Conservation (phyloP, 2,329 filamentous ascomycete species). For the Trichothecium roseum region DNA sequence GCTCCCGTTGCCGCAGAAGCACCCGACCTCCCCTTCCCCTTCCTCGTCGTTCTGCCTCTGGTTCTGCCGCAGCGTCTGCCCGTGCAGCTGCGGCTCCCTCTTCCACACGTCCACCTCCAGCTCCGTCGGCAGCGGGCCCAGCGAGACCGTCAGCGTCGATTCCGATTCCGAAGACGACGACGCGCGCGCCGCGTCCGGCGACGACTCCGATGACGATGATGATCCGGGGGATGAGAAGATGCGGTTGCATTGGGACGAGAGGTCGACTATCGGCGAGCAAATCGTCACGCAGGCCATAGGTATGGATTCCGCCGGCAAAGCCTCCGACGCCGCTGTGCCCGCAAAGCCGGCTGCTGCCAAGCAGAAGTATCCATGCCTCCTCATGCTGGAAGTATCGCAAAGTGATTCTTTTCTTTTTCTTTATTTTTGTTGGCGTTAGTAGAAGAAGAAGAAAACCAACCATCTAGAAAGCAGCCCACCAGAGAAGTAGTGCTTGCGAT, state of each 20-base stretch:
- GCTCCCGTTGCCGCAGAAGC: constrained; percentile 27
- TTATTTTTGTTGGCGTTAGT: background rate
- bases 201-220: too few relatives aligned
- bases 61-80: constrained; percentile 4
- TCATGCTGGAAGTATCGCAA: too few relatives aligned
- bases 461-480: background rate
- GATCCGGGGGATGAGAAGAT: background rate
- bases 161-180: background rate
- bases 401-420: constrained; percentile 15
- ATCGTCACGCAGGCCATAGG: constrained; percentile 28
- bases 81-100: background rate
- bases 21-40: constrained; percentile 19
- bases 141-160: background rate
- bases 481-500: too few relatives aligned
- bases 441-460: background rate
- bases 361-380: too few relatives aligned
- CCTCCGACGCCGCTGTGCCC: constrained; percentile 18
- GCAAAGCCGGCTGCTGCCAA: constrained; percentile 14
- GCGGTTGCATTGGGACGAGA: constrained; percentile 24
- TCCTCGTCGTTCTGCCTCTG: constrained; percentile 8
- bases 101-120: background rate
- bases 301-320: constrained; percentile 23
- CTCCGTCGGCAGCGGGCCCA: background rate
- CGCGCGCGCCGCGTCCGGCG: too few relatives aligned
- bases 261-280: constrained; percentile 31